Conservation (phyloP, 768 basidiomycete genomes). For the Auriscalpium vulgare region DNA sequence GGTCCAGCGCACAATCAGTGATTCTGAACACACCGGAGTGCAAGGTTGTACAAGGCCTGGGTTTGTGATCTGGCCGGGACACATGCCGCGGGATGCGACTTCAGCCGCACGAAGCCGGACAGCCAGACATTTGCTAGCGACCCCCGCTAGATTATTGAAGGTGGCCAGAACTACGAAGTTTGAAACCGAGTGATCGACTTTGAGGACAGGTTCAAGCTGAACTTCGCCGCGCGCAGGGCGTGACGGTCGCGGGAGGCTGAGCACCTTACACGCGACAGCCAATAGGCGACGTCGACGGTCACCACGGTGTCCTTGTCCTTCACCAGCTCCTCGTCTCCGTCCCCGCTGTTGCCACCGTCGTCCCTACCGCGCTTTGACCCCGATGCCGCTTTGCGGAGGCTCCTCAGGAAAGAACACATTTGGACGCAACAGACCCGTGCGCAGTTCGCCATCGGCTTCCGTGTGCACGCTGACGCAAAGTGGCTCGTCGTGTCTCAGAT, state of each 20-base stretch:
- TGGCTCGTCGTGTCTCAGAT: conserved; percentile 22
- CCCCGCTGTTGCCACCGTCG: not conserved
- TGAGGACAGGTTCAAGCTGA: too few relatives aligned
- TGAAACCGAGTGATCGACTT: too few relatives aligned
- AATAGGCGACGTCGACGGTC: not conserved
- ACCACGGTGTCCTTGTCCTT: not conserved
- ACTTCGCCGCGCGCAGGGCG: not conserved
- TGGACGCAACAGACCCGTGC: conserved; percentile 46
- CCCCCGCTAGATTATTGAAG: too few relatives aligned
- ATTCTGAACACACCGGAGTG: too few relatives aligned
- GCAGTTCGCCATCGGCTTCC: conserved; percentile 5
- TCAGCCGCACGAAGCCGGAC: too few relatives aligned
- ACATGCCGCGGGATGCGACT: too few relatives aligned
- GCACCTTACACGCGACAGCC: not conserved
- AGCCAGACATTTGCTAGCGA: too few relatives aligned
- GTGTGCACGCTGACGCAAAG: not conserved
- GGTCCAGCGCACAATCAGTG: too few relatives aligned
- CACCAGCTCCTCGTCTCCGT: not conserved
- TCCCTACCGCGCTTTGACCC: not conserved
- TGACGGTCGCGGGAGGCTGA: not conserved
- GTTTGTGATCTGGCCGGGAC: too few relatives aligned
- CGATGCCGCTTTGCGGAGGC: conserved; percentile 52
- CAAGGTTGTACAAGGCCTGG: too few relatives aligned
- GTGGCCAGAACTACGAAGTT: too few relatives aligned
- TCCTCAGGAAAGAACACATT: conserved; percentile 43